Evolutionary conservation across 1,139 yeast genomes (phyloP).

Genomic region (Pichia sp.): DNA sequence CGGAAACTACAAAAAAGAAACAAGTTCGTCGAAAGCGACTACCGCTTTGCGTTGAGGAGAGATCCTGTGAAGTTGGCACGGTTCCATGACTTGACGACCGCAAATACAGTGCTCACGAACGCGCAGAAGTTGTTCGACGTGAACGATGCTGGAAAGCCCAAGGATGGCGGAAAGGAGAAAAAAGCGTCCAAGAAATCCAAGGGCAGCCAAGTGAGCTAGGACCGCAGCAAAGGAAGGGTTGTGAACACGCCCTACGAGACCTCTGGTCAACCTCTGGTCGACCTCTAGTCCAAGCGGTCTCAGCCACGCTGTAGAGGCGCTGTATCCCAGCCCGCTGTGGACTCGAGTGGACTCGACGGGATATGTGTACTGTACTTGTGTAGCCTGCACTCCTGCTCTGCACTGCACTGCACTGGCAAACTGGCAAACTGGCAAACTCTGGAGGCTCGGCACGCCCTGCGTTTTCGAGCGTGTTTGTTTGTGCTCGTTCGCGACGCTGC

Average conservation of each 20-base stretch:
- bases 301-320: too few species aligned
- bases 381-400: too few species aligned
- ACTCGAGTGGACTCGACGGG: too few species aligned
- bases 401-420: too few species aligned
- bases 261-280: too few species aligned
- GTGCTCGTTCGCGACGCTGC: background rate
- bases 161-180: background rate
- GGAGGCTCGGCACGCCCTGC: too few species aligned
- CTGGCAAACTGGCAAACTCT: too few species aligned
- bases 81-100: constrained; percentile 66
- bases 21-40: constrained; percentile 79
- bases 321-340: too few species aligned
- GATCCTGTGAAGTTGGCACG: constrained; percentile 83
- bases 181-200: constrained; percentile 31
- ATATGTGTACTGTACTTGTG: too few species aligned
- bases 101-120: constrained; percentile 67
- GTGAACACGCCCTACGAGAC: too few species aligned
- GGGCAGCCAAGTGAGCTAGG: constrained; percentile 34
- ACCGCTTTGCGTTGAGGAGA: constrained; percentile 74
- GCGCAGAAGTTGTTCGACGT: constrained; percentile 77
- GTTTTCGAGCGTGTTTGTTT: background rate
- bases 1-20: constrained; percentile 21
- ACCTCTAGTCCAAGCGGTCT: too few species aligned
- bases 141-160: constrained; percentile 13
- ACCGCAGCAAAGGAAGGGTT: constrained; percentile 32